phyloP scores from a whole-genome alignment of 2,329 filamentous ascomycete species.

The Diplocarpon rosae region DNA sequence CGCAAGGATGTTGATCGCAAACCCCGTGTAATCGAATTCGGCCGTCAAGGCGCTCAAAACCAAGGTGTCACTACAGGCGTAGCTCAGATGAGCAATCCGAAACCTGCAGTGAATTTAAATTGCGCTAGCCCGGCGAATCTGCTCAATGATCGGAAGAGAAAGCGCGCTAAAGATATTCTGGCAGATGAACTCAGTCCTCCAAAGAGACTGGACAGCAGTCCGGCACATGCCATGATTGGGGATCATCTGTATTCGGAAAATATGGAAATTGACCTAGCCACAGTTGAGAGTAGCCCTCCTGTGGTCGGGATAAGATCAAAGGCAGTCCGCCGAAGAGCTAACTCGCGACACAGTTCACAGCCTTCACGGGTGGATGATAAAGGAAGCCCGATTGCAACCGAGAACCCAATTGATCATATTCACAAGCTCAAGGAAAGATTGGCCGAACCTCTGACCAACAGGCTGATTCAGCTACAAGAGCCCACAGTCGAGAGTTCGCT shows the following conservation, averaged over 20 bases:
- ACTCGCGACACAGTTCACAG: constrained; percentile 14
- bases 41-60: constrained; percentile 14
- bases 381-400: constrained; percentile 20
- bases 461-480: not conserved
- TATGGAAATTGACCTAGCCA: not conserved
- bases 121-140: not conserved
- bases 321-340: not conserved
- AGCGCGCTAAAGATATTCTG: not conserved
- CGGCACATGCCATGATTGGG: not conserved
- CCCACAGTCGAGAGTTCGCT: not conserved
- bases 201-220: constrained; percentile 3
- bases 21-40: constrained; percentile 16
- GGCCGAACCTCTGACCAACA: not conserved
- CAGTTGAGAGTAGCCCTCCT: not conserved
- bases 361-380: constrained; percentile 18
- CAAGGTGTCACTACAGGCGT: constrained; percentile 18
- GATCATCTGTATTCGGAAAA: not conserved
- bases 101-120: not conserved
- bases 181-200: not conserved
- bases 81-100: constrained; percentile 2
- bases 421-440: constrained; percentile 9
- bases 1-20: constrained; percentile 10
- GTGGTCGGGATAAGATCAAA: not conserved
- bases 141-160: not conserved
- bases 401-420: constrained; percentile 11